Evolutionary conservation across 192 early-diverging fungal genomes (phyloP).

Genomic region (Rhizophagus clarus): DNA sequence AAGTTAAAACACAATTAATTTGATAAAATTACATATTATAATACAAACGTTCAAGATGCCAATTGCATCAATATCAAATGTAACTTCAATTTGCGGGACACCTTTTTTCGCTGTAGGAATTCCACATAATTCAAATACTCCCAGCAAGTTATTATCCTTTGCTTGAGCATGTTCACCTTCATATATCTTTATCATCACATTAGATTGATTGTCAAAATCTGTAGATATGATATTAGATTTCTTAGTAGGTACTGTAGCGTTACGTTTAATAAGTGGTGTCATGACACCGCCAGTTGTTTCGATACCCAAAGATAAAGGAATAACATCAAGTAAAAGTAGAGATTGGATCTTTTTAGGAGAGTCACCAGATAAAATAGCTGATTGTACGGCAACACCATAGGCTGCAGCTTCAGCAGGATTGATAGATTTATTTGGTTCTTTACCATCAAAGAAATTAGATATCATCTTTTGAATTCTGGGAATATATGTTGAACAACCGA

Average conservation of each 20-base stretch:
- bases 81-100: conserved; percentile 54
- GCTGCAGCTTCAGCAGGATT: conserved; percentile 95
- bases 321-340: conserved; percentile 77
- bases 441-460: conserved; percentile 87
- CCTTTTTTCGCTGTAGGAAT: conserved; percentile 66
- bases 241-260: conserved; percentile 77
- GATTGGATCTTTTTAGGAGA: conserved; percentile 62
- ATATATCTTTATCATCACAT: conserved; percentile 52
- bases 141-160: conserved; percentile 83
- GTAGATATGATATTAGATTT: conserved; percentile 68
- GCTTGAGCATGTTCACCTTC: conserved; percentile 51
- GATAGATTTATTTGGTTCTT: conserved; percentile 88
- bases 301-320: conserved; percentile 79
- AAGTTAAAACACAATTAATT: too few relatives aligned
- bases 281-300: conserved; percentile 83
- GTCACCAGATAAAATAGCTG: too few relatives aligned
- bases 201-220: conserved; percentile 68
- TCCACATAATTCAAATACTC: conserved; percentile 71
- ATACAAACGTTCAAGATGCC: too few relatives aligned
- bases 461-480: conserved; percentile 88
- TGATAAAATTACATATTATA: too few relatives aligned
- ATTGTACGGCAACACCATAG: conserved; percentile 80
- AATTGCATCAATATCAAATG: conserved; percentile 50
- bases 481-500: conserved; percentile 93
- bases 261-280: conserved; percentile 42